phyloP scores from a whole-genome alignment of 371 early-diverging fungal species.

The Capniomyces stellatus region DNA sequence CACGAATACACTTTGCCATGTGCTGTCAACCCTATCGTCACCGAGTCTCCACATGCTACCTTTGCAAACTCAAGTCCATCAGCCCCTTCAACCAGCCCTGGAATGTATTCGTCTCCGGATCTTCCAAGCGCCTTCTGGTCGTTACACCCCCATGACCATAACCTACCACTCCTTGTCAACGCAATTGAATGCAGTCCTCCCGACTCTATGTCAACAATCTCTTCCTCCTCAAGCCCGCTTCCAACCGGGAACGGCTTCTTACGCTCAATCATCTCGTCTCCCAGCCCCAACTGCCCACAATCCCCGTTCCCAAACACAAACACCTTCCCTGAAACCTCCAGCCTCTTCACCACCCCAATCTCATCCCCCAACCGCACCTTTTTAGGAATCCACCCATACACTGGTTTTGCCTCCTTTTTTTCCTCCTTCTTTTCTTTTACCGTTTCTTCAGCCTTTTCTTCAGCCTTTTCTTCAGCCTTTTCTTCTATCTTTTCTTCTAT shows the following conservation, averaged over 20 bases:
- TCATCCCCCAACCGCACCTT: conserved; percentile 8
- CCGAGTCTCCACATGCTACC: conserved; percentile 85
- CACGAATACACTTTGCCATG: conserved; percentile 80
- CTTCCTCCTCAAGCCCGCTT: conserved; percentile 10
- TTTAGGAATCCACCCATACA: conserved; percentile 7
- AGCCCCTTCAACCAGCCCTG: conserved; percentile 36
- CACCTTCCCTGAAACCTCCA: conserved; percentile 33
- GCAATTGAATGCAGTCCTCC: conserved; percentile 86
- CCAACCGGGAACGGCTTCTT: conserved; percentile 51
- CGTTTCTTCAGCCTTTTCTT: neutral
- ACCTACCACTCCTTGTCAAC: conserved; percentile 45
- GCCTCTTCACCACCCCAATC: conserved; percentile 7
- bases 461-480: neutral
- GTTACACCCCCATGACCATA: conserved; percentile 96
- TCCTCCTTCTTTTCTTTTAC: neutral
- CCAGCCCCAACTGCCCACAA: conserved; percentile 91
- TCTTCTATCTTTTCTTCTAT: neutral
- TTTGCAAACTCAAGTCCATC: conserved; percentile 57
- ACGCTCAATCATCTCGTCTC: conserved; percentile 52
- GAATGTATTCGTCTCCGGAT: conserved; percentile 54
- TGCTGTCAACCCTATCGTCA: conserved; percentile 72
- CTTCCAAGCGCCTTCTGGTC: conserved; percentile 96
- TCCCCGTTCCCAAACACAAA: conserved; percentile 91
- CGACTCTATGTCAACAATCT: conserved; percentile 57
- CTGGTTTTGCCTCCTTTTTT: neutral